Base-by-base conservation (phyloP, 148 eudicot genomes). In the Nepenthes mirabilis region DNA sequence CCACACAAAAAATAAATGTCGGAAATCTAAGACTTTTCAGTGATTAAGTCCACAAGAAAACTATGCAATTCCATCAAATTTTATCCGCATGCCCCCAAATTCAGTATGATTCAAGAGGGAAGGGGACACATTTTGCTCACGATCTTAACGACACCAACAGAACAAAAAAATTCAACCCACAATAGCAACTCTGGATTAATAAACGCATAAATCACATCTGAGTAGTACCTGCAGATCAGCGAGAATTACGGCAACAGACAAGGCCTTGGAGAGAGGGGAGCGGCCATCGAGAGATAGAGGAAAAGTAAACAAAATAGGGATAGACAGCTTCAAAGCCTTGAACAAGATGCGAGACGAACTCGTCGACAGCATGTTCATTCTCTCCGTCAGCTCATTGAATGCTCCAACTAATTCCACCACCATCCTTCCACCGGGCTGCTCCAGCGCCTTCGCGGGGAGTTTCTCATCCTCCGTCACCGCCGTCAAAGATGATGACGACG, bases 351-450 rank as follows among this genome's bases (percentile, higher is more conserved):
- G 69, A 50, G 85, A 82, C 1, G 95, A 84, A 67, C 80, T 80
- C 2, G 68, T 77, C 3, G 85, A 80, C n/a, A 82, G 61, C 7
- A 34, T 61, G 45, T 37, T 62, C 82, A 88, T 83, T 66, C 97
- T 82, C 65, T 90, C 86, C 2, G 88, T 84, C 11, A 90, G 66
- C 65, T 83, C 82, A 35, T 83, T 91, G 65, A 80, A 91, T 1
- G 90, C 90, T 34, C 96, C 98, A 0, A 91, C 96, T 9, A 91
- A 66, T 62, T 88, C 96, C 69, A 74, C 96, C 69, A 91, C 98
- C 96, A 85, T 88, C 67, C 85, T 88, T 12, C 97, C 98, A n/a
- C 98, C 96, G 1, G 83, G 80, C 37, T 88, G 83, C 71, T 83
- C 89, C 49, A 77, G 49, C 60, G 74, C 69, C 63, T 66, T 64